Evolutionary conservation across 352 stramenopile species (phyloP), one percentile per base, ranked within the genome.

Genomic region (Pythium oligandrum): DNA sequence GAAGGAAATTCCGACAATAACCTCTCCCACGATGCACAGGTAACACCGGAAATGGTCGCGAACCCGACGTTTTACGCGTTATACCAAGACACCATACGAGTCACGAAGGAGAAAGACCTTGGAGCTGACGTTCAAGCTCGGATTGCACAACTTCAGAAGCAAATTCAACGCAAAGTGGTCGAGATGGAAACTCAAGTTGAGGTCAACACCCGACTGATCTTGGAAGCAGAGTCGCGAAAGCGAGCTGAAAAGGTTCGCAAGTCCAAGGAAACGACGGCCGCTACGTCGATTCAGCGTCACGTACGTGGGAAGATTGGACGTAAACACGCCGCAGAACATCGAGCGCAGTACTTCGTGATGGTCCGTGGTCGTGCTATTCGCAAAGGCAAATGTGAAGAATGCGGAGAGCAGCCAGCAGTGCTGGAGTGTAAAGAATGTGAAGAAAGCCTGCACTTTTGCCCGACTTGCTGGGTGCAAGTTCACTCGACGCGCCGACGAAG

Each of bases 351-450:
- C 42, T 89, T 90, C 50, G 75, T 89, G 7, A 72, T 83, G 70
- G 76, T 90, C 6, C 75, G 73, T 48, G 82, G 78, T 4, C 73
- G 77, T 35, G 71, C 75, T 10, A 78, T 90, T 53, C 82, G 78
- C 34, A 78, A 75, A 17, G 82, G 82, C 1, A 77, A 66, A 49
- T 90, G 82, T 44, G 76, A 90, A 53, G 82, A 92, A 47, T 90
- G 82, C 52, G 77, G 73, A 12, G 74, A 85, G n/a, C 57, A 81
- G 34, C 67, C 61, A 32, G 82, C 82, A 12, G 82, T 90, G 46
- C 63, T 92, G 3, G 64, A 81, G 55, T 92, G 78, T 45, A 47
- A 69, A 6, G 63, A 88, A 52, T 92, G 82, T 44, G 68, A 88
- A 44, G 76, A 88, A 49, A 81, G 70, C 43, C 12, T 72, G 9